Evolutionary conservation across 2,329 filamentous ascomycete genomes (phyloP), one percentile per base, ranked within the genome.

Genomic region (Chaetoscypha palmicola): DNA sequence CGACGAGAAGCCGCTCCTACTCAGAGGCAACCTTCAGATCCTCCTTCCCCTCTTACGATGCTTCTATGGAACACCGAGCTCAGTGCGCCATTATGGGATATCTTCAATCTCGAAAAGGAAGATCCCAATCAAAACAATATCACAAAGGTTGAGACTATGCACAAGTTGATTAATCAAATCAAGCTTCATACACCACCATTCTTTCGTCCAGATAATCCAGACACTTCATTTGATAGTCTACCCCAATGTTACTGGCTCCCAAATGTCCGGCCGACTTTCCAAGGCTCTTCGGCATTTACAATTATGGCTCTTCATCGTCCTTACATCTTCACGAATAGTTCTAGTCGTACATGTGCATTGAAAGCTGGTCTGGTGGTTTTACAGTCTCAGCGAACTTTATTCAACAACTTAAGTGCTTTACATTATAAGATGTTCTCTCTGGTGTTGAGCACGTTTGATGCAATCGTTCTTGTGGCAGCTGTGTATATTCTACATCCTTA

Each of bases 361-460:
- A 67, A 68, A 52, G 75, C 77, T 3, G 75, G 72, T 38, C 54
- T 81, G 3, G 65, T 66, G 2, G 75, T 79, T 63, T 66, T 82
- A 2, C 68, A 73, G 19, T 64, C 73, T 12, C 77, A 81, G 57
- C 66, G 69, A 66, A 73, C 38, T 73, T 77, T 53, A 22, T 62
- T 62, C 52, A 64, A 69, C 43, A 62, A 66, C 23, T 59, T 79
- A 10, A 66, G 66, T 14, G 68, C 70, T 12, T 66, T 72, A 32
- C 71, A 77, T 39, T 79, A 73, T 52, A 70, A 69, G 51, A 69
- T 69, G 54, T 67, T 76, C 51, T 67, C 71, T 12, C 65, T 81
- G 3, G 80, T 81, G 57, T 79, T 79, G 41, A 76, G 75, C 41
- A 80, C 75, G 5, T 81, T 82, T 47, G 78, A 82, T 53, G 77